Evolutionary conservation across 192 early-diverging fungal species (phyloP).

Genomic region (Gorgonomyces haynaldii): DNA sequence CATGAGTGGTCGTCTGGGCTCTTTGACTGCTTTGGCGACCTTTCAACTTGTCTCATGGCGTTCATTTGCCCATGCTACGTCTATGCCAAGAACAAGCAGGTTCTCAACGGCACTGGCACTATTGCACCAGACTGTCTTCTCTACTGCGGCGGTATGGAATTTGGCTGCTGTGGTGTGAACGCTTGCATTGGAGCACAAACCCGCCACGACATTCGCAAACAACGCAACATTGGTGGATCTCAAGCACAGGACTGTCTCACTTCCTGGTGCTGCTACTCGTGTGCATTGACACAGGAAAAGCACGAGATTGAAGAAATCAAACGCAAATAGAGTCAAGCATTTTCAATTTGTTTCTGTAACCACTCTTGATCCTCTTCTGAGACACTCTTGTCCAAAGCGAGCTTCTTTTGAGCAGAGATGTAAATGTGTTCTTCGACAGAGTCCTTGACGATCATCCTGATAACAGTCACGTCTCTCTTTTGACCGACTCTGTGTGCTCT

Average conservation of each 20-base stretch:
- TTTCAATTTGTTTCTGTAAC: background rate
- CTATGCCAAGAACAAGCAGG: slow-evolving; percentile 19
- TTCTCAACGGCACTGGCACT: slow-evolving; percentile 17
- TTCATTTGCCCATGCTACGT: slow-evolving; percentile 14
- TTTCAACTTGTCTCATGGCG: slow-evolving; percentile 7
- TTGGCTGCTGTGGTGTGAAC: slow-evolving; percentile 5
- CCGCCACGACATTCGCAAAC: slow-evolving; percentile 9
- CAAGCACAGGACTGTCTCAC: slow-evolving; percentile 4
- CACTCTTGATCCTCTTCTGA: slow-evolving; percentile 10
- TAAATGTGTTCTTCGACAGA: slow-evolving; percentile 67
- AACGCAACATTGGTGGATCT: slow-evolving; percentile 18
- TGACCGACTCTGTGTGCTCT: slow-evolving; percentile 77
- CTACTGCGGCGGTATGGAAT: background rate
- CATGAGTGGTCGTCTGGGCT: slow-evolving; percentile 18
- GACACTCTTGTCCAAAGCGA: slow-evolving; percentile 45
- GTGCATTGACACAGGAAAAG: slow-evolving; percentile 25
- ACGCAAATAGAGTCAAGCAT: background rate
- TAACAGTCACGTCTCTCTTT: slow-evolving; percentile 62
- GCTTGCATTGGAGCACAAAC: slow-evolving; percentile 11
- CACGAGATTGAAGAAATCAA: background rate
- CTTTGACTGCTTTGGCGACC: slow-evolving; percentile 20
- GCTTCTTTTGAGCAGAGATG: slow-evolving; percentile 42
- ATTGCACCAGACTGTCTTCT: slow-evolving; percentile 9
- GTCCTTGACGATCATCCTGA: slow-evolving; percentile 51
- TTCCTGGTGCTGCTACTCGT: slow-evolving; percentile 21